These are phyloP conservation scores for Brassica incana DNA, from an alignment of 345 rosid species.

Conservation along the genomic window DNA sequence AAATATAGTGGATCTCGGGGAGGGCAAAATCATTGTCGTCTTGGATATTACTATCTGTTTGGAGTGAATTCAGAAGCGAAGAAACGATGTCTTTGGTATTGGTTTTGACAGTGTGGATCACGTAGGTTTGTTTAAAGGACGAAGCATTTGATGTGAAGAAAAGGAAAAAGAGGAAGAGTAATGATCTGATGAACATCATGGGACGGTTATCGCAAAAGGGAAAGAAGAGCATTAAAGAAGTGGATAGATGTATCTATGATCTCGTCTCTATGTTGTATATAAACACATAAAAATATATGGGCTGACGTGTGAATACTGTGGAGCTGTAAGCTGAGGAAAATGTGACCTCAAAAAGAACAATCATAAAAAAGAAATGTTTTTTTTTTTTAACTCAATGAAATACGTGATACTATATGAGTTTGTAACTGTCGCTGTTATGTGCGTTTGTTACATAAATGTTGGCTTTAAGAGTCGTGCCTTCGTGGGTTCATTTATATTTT, in stretches of 20 bases:
- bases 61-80: conserved; percentile 39
- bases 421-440: conserved; percentile 39
- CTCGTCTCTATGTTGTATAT: conserved; percentile 7
- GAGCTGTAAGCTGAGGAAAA: conserved; percentile 39
- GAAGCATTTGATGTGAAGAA: conserved; percentile 41
- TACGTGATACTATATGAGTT: conserved; percentile 9
- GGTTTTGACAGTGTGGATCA: conserved; percentile 59
- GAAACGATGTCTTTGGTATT: conserved; percentile 38
- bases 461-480: conserved; percentile 12
- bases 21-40: conserved; percentile 28
- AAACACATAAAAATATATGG: conserved; percentile 15
- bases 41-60: conserved; percentile 17
- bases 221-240: conserved; percentile 23
- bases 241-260: conserved; percentile 16
- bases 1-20: conserved; percentile 57
- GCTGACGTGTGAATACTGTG: conserved; percentile 37
- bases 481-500: conserved; percentile 19
- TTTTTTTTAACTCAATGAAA: neutral
- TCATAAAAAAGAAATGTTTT: neutral
- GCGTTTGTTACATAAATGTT: conserved; percentile 16
- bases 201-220: conserved; percentile 26
- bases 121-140: conserved; percentile 47
- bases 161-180: conserved; percentile 18
- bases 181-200: conserved; percentile 38
- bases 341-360: conserved; percentile 29